Conservation (phyloP, 768 basidiomycete genomes). For the Termitomyces sp. region DNA sequence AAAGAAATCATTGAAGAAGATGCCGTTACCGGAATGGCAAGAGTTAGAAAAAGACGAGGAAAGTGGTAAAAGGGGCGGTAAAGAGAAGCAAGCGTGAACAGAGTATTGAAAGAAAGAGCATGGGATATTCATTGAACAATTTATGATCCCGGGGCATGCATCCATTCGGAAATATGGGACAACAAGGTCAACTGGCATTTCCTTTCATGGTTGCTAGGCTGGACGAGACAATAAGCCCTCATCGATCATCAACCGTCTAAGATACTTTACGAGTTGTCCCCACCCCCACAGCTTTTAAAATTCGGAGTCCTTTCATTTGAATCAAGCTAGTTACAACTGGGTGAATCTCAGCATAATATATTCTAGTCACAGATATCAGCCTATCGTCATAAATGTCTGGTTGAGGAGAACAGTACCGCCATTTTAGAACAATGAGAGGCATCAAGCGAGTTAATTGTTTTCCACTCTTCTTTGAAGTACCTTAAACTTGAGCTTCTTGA, state of each 20-base stretch:
- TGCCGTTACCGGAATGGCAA: slow-evolving; percentile 24
- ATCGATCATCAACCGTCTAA: no score
- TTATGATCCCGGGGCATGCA: not conserved
- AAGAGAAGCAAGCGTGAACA: not conserved
- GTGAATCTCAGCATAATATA: not conserved
- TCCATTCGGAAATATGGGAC: not conserved
- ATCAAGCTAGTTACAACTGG: not conserved
- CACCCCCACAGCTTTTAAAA: not conserved
- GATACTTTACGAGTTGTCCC: not conserved
- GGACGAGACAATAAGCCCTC: not conserved
- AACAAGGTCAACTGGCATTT: not conserved
- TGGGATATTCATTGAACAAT: not conserved
- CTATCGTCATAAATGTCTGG: not conserved
- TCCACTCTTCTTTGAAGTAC: not conserved
- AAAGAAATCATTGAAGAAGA: slow-evolving; percentile 20
- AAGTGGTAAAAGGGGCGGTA: slow-evolving; percentile 4
- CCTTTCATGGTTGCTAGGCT: slow-evolving; percentile 2
- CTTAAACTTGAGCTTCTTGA: not conserved
- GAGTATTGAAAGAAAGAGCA: not conserved
- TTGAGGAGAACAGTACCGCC: not conserved
- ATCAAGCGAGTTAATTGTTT: not conserved
- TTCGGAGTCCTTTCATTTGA: not conserved
- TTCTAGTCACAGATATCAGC: not conserved
- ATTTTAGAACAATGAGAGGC: not conserved
- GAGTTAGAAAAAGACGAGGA: slow-evolving; percentile 4